Evolutionary conservation across 805 yeast species (phyloP).

Genomic region (Cyberlindnera mycetangii): DNA sequence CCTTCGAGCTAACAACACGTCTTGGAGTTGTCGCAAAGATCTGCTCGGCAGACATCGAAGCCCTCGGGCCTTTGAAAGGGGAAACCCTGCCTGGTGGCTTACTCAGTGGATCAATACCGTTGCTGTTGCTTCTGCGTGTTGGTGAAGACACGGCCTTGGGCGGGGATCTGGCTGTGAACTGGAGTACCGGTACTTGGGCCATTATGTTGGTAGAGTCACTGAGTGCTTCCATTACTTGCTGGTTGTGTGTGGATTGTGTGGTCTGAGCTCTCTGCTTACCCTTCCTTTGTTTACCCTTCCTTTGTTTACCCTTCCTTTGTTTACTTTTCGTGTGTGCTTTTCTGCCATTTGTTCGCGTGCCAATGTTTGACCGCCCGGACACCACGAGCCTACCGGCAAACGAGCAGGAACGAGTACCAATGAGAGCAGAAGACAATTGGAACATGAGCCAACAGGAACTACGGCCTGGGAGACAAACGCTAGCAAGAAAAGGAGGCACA

Average conservation of each 20-base stretch:
- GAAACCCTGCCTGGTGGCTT: constrained; percentile 27
- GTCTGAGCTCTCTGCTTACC: background rate
- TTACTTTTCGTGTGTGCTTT: background rate
- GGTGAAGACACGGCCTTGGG: constrained; percentile 9
- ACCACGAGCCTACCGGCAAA: no score
- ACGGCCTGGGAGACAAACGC: no score
- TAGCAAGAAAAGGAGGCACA: no score
- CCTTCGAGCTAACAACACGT: constrained; percentile 22
- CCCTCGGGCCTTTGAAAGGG: constrained; percentile 25
- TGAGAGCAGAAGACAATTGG: no score
- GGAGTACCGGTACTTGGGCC: constrained; percentile 13
- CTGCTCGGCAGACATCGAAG: constrained; percentile 14
- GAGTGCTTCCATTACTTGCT: constrained; percentile 11
- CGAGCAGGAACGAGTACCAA: no score
- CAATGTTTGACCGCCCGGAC: no score
- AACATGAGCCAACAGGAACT: no score
- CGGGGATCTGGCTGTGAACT: constrained; percentile 18
- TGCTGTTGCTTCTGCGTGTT: constrained; percentile 5
- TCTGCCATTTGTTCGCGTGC: background rate
- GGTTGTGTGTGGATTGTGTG: background rate
- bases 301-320: background rate
- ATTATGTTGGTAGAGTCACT: constrained; percentile 12
- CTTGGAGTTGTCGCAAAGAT: constrained; percentile 31
- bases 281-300: background rate
- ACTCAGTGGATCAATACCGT: constrained; percentile 10